Evolutionary conservation across 2,329 filamentous ascomycete genomes (phyloP), one percentile per base, ranked within the genome.

Genomic region (Orbilia oligospora): DNA sequence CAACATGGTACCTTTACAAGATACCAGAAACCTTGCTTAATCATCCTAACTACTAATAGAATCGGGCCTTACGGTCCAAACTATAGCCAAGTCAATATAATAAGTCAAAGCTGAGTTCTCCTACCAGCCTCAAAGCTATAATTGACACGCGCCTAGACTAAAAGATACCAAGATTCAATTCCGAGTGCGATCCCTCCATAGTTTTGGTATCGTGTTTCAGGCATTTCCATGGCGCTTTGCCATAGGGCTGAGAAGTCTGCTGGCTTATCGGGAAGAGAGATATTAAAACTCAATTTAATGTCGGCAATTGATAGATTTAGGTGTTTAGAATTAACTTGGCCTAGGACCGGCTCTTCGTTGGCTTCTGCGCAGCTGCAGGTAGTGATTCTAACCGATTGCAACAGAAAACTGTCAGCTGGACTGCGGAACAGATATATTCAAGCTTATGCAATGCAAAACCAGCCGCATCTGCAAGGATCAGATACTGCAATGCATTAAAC

Each of bases 201-300:
- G 16, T 22, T 14, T 9, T 27, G 16, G 3, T 18, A 14, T n/a
- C 12, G 3, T 30, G 6, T 30, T 30, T 30, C 27, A 3, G 3
- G 27, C 27, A 30, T 30, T 30, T 12, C 53, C n/a, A 36, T 18
- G 3, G 53, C 18, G 27, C 3, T 30, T 2, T 22, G 24, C 1
- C 12, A 61, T 61, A 61, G 55, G 55, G 55, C 55, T 61, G 55
- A 61, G 36, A 4, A 44, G 4, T 2, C 22, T 61, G 30, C 55
- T 61, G 55, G 41, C 18, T 61, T 61, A 41, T 41, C 33, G 24
- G 1, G 18, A 24, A 4, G 18, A 24, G 36, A 41, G 41, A 61
- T n/a, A 61, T 41, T 56, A 18, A 22, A 38, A 38, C 16, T 10
- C 16, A 18, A 20, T 20, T 18, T 4, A 24, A 18, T 30, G 6